These are phyloP conservation scores for Gossypioides kirkii DNA, from an alignment of 345 rosid species.

Conservation along the genomic window DNA sequence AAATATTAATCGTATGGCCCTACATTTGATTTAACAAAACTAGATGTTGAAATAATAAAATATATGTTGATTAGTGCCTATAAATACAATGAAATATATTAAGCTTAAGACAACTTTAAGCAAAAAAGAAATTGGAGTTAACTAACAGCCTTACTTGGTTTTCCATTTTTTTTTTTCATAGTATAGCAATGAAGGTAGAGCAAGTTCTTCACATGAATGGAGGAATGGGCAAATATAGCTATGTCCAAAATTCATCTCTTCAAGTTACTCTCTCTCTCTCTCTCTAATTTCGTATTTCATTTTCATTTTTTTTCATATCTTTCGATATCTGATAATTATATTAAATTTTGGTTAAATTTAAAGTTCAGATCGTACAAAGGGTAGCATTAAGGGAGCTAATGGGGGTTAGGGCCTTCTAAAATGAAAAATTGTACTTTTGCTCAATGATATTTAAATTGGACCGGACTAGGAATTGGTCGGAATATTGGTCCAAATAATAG, in stretches of 20 bases:
- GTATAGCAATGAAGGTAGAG: slow-evolving; percentile 11
- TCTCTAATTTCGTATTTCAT: neutral
- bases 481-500: too few species aligned
- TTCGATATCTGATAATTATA: neutral
- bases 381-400: too few species aligned
- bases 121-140: too few species aligned
- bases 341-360: too few species aligned
- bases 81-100: neutral
- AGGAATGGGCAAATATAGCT: slow-evolving; percentile 9
- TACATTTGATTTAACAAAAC: neutral
- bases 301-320: neutral
- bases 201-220: slow-evolving; percentile 16
- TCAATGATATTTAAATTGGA: too few species aligned
- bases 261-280: neutral
- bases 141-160: neutral
- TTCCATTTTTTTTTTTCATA: neutral
- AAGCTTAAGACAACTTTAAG: neutral
- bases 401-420: too few species aligned
- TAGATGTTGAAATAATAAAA: neutral
- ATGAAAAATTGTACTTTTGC: too few species aligned
- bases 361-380: too few species aligned
- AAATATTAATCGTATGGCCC: neutral
- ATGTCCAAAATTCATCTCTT: slow-evolving; percentile 2
- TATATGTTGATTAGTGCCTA: neutral
- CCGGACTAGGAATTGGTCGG: too few species aligned